A percentile compares a stretch with the other conserved stretches of the same genome.
Conservation (phyloP, 257 asterid genomes). For the Solanum medicagineum region DNA sequence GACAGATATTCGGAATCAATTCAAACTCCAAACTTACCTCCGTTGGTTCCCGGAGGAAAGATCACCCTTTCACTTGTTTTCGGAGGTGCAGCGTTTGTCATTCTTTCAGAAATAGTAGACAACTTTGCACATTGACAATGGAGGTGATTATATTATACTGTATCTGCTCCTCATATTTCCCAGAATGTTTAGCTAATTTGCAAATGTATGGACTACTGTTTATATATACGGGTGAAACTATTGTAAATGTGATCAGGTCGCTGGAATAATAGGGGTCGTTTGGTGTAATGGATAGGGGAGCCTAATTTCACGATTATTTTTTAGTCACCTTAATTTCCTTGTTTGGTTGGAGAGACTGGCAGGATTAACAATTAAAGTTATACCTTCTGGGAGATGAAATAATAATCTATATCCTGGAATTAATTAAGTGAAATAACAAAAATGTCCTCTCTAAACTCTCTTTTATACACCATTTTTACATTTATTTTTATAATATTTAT, state of each 20-base stretch:
- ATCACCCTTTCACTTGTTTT: constrained; percentile 55
- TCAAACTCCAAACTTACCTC: constrained; percentile 19
- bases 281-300: too few species aligned
- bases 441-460: too few species aligned
- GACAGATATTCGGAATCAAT: constrained; percentile 43
- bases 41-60: constrained; percentile 75
- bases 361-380: too few species aligned
- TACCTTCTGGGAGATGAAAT: too few species aligned
- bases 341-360: too few species aligned
- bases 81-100: constrained; percentile 61
- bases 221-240: not conserved
- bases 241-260: not conserved
- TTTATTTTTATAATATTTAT: too few species aligned
- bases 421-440: too few species aligned
- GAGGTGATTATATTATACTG: not conserved
- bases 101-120: constrained; percentile 47
- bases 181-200: not conserved
- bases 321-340: too few species aligned
- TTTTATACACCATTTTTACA: too few species aligned
- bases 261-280: not conserved
- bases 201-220: not conserved
- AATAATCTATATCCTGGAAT: too few species aligned
- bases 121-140: constrained; percentile 25
- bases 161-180: not conserved
- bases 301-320: too few species aligned